Percentiles rank a stretch among this genome's conserved stretches.
Evolutionary conservation across 148 eudicot genomes (phyloP).

Genomic region (Rheum nobile): DNA sequence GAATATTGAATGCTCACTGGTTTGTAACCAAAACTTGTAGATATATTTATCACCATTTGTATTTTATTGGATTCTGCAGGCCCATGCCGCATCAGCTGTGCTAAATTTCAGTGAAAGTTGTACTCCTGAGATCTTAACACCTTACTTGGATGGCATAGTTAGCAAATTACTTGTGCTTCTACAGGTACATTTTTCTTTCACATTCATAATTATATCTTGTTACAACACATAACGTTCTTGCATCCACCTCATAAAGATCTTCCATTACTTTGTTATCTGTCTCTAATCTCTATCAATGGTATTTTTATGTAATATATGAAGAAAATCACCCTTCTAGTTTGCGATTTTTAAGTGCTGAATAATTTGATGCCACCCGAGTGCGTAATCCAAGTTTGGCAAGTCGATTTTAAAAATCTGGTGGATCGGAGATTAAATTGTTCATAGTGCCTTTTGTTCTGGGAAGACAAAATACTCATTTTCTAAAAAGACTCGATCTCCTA

Average conservation of each 20-base stretch:
- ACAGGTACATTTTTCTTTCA: slow-evolving; percentile 18
- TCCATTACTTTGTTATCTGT: background rate
- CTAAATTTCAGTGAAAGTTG: slow-evolving; percentile 37
- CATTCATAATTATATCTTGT: background rate
- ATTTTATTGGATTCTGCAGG: slow-evolving; percentile 11
- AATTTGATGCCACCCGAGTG: background rate
- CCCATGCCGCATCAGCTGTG: slow-evolving; percentile 38
- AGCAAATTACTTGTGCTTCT: slow-evolving; percentile 34
- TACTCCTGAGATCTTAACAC: slow-evolving; percentile 37
- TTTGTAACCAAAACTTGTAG: background rate
- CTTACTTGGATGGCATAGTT: slow-evolving; percentile 36
- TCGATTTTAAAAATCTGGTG: background rate
- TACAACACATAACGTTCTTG: background rate
- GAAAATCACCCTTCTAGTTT: background rate
- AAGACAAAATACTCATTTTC: background rate
- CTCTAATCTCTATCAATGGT: background rate
- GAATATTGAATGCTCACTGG: background rate
- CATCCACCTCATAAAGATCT: background rate
- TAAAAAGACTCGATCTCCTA: background rate
- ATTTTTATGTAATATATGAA: background rate
- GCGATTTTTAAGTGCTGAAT: background rate
- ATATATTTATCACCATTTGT: background rate
- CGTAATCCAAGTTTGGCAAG: background rate
- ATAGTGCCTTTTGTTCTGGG: background rate
- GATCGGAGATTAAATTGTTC: background rate